Evolutionary conservation across 164 flowering plant genomes (phyloP).

Genomic region (Houttuynia cordata): DNA sequence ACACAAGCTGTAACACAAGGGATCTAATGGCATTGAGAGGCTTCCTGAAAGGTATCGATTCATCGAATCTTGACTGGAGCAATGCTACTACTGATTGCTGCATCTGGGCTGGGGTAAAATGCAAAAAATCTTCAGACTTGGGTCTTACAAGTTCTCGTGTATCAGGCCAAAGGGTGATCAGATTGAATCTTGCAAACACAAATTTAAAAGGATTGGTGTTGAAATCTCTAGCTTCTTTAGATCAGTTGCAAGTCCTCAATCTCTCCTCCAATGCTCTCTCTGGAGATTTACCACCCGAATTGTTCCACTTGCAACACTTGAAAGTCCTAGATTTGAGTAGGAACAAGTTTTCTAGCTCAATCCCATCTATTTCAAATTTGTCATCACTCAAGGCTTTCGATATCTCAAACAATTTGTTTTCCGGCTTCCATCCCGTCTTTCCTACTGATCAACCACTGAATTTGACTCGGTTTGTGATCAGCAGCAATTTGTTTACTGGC

Average conservation of each 20-base stretch:
- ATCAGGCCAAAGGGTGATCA: neutral
- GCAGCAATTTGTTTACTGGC: conserved; percentile 8
- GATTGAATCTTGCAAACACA: neutral
- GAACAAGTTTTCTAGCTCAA: conserved; percentile 6
- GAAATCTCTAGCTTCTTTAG: conserved; percentile 11
- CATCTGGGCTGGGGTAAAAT: neutral
- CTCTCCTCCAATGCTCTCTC: conserved; percentile 13
- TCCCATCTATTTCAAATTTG: neutral
- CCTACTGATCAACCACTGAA: conserved; percentile 2
- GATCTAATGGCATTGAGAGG: neutral
- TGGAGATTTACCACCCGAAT: conserved; percentile 7
- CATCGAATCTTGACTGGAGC: neutral
- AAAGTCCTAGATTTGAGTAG: conserved; percentile 15
- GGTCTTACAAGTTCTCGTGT: too few species aligned
- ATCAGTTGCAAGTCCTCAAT: conserved; percentile 10
- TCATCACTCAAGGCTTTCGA: too few species aligned
- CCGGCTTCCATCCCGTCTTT: conserved; percentile 9
- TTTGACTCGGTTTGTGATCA: conserved; percentile 3
- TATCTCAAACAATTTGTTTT: neutral
- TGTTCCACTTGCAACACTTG: conserved; percentile 11
- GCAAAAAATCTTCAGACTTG: neutral
- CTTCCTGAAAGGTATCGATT: neutral
- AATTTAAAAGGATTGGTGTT: conserved; percentile 9
- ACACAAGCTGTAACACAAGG: neutral
- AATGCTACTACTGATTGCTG: neutral